Evolutionary conservation across 148 eudicot genomes (phyloP).

Genomic region (Camellia sinensis): DNA sequence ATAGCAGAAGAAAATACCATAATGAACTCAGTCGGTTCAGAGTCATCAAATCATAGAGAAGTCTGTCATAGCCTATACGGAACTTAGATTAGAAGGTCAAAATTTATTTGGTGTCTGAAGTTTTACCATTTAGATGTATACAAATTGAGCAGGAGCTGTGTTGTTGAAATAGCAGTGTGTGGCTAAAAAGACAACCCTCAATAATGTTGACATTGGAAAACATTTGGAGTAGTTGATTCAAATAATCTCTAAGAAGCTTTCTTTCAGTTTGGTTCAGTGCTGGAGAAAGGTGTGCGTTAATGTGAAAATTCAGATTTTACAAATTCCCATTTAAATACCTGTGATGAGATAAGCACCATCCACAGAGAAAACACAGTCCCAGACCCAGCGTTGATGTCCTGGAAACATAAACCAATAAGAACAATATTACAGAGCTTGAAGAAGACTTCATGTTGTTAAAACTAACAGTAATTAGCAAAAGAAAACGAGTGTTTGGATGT

Average conservation of each 20-base stretch:
- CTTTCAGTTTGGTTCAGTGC: too few species aligned
- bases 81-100: neutral
- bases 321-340: conserved; percentile 17
- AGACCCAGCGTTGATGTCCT: conserved; percentile 99
- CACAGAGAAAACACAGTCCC: conserved; percentile 99
- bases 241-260: too few species aligned
- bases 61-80: neutral
- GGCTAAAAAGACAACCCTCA: too few species aligned
- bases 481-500: neutral
- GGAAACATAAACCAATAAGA: conserved; percentile 21
- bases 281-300: too few species aligned
- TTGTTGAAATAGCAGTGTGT: too few species aligned
- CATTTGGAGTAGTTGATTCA: too few species aligned
- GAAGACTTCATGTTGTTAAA: neutral
- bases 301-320: too few species aligned
- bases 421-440: neutral
- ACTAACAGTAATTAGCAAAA: neutral
- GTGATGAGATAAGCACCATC: conserved; percentile 97
- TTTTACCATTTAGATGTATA: too few species aligned
- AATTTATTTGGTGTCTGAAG: neutral
- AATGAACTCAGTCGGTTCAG: neutral
- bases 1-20: neutral
- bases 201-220: too few species aligned
- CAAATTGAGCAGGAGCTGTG: too few species aligned
- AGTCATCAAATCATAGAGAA: neutral